Evolutionary conservation across 148 eudicot genomes (phyloP).

Genomic region (Arbutus unedo): DNA sequence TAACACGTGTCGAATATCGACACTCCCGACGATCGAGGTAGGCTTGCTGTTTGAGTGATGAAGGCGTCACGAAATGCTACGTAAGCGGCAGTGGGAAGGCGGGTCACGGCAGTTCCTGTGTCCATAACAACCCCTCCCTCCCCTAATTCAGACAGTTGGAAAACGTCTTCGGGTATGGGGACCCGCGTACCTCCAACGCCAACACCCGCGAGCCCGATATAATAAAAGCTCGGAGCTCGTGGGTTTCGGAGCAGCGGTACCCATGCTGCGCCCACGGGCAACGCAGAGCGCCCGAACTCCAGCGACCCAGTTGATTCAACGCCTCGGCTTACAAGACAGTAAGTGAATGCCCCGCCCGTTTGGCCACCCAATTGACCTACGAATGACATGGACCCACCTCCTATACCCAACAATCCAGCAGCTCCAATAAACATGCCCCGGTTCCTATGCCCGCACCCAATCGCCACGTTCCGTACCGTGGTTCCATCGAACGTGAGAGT

Average conservation of each 20-base stretch:
- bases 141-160: constrained; percentile 40
- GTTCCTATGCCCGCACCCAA: constrained; percentile 87
- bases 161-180: constrained; percentile 48
- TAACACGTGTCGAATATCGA: constrained; percentile 90
- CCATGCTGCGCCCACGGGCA: constrained; percentile 93
- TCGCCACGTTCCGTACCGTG: constrained; percentile 52
- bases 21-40: constrained; percentile 47
- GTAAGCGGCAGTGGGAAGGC: constrained; percentile 66
- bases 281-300: constrained; percentile 59
- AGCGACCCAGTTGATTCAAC: constrained; percentile 61
- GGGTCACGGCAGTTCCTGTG: constrained; percentile 82
- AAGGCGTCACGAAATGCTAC: constrained; percentile 67
- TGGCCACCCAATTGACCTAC: constrained; percentile 84
- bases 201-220: constrained; percentile 59
- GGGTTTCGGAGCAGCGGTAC: constrained; percentile 59
- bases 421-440: constrained; percentile 91
- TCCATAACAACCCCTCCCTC: constrained; percentile 87
- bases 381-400: constrained; percentile 81
- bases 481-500: constrained; percentile 63
- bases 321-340: constrained; percentile 72
- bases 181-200: constrained; percentile 75
- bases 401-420: constrained; percentile 77
- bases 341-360: constrained; percentile 75
- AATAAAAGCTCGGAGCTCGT: constrained; percentile 69
- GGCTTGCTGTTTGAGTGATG: constrained; percentile 44